Evolutionary conservation across 2,329 filamentous ascomycete genomes (phyloP).

Genomic region (Neocatenulostroma microsporum): DNA sequence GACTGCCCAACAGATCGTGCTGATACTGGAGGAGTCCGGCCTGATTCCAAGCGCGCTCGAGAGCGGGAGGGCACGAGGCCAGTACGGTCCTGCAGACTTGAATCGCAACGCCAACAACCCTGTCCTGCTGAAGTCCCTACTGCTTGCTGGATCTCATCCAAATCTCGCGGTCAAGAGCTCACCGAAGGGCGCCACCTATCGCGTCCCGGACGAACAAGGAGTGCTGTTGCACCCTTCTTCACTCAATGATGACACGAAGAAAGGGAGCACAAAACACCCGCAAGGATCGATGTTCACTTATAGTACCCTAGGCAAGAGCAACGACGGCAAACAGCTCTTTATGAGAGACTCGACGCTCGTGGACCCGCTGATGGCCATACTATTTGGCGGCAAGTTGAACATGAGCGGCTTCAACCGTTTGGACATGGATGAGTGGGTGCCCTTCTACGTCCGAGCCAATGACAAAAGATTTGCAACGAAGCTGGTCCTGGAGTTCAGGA

Average conservation of each 20-base stretch:
- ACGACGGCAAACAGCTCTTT: conserved; percentile 13
- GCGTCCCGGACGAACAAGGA: conserved; percentile 22
- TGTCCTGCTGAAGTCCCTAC: conserved; percentile 41
- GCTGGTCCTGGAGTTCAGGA: conserved; percentile 30
- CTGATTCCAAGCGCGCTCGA: conserved; percentile 24
- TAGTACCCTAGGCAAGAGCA: conserved; percentile 5
- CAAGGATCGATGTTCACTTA: conserved; percentile 13
- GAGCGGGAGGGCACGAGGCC: neutral
- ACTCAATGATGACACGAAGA: conserved; percentile 14
- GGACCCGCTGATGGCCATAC: conserved; percentile 20
- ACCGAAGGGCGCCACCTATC: conserved; percentile 12
- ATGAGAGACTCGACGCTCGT: conserved; percentile 23
- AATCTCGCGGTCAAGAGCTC: conserved; percentile 34
- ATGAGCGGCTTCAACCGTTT: conserved; percentile 18
- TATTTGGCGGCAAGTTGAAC: conserved; percentile 26
- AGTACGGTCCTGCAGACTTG: conserved; percentile 22
- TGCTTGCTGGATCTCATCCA: conserved; percentile 38
- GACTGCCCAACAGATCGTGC: conserved; percentile 32
- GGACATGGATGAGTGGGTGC: conserved; percentile 32
- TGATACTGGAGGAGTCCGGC: conserved; percentile 30
- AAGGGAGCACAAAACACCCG: conserved; percentile 9
- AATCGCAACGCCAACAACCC: conserved; percentile 41
- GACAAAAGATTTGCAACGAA: conserved; percentile 17
- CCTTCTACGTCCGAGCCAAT: conserved; percentile 21
- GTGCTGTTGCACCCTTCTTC: conserved; percentile 26